These are phyloP conservation scores for Arctostaphylos glauca DNA, from an alignment of 148 eudicot genomes.

Conservation along the genomic window DNA sequence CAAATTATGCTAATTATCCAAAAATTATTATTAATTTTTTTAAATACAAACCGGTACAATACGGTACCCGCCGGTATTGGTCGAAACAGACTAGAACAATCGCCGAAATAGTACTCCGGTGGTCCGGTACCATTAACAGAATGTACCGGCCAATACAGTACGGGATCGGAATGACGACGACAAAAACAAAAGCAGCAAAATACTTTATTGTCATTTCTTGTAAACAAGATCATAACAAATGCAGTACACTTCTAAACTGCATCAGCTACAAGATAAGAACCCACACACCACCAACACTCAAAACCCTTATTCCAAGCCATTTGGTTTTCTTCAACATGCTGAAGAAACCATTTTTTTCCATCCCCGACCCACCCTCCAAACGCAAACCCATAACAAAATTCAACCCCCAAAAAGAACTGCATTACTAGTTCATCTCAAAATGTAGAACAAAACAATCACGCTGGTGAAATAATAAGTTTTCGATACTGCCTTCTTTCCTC, in stretches of 20 bases:
- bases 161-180: not conserved
- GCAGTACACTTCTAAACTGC: not conserved
- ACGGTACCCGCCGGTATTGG: too few species aligned
- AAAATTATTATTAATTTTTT: too few species aligned
- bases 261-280: not conserved
- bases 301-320: conserved; percentile 6
- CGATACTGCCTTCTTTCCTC: conserved; percentile 15
- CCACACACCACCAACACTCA: not conserved
- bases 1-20: too few species aligned
- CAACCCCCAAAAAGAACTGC: not conserved
- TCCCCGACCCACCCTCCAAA: conserved; percentile 8
- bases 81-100: too few species aligned
- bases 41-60: too few species aligned
- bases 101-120: too few species aligned
- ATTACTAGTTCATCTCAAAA: not conserved
- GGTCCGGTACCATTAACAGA: too few species aligned
- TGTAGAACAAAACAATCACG: not conserved
- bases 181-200: not conserved
- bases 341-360: conserved; percentile 7
- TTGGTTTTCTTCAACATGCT: not conserved
- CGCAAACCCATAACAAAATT: not conserved
- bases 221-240: not conserved
- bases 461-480: not conserved
- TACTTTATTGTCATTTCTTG: not conserved
- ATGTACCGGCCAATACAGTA: too few species aligned